These are phyloP conservation scores for Trametes pubescens DNA, from an alignment of 1,284 basidiomycete species.

Conservation along the genomic window DNA sequence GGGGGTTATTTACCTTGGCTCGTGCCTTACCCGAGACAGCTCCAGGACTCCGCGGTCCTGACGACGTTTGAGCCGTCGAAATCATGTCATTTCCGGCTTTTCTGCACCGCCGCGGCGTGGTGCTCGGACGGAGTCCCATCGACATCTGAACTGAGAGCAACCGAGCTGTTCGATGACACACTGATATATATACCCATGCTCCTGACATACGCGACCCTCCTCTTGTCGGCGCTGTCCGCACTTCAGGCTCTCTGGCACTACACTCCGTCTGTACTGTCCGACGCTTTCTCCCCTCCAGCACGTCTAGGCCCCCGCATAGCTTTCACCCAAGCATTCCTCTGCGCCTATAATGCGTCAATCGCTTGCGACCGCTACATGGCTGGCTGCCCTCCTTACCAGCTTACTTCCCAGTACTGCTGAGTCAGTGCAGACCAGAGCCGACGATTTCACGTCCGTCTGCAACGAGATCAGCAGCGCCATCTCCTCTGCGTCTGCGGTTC, in stretches of 20 bases:
- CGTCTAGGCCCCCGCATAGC: neutral
- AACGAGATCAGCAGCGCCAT: conserved; percentile 35
- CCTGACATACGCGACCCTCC: neutral
- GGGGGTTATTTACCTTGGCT: neutral
- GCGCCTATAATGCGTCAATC: conserved; percentile 23
- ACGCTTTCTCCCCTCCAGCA: conserved; percentile 1
- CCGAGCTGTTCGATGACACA: neutral
- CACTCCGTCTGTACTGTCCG: neutral
- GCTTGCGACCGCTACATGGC: conserved; percentile 32
- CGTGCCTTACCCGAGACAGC: neutral
- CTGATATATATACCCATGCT: conserved; percentile 4
- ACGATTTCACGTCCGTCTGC: conserved; percentile 23
- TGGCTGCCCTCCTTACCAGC: conserved; percentile 12
- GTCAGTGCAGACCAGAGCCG: conserved; percentile 7
- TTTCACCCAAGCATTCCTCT: neutral
- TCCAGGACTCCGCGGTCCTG: neutral
- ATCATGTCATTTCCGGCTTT: neutral
- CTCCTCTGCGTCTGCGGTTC: conserved; percentile 44
- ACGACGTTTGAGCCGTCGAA: neutral
- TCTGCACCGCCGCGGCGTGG: neutral
- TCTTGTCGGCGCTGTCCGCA: neutral
- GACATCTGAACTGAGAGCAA: neutral
- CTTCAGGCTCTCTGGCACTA: conserved; percentile 5
- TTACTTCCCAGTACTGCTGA: conserved; percentile 8
- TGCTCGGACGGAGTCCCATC: neutral